A percentile compares a stretch with the other conserved stretches of the same genome.
These are phyloP conservation scores for Tubosaeta brunneosetosa DNA, from an alignment of 768 basidiomycete species.

Conservation along the genomic window DNA sequence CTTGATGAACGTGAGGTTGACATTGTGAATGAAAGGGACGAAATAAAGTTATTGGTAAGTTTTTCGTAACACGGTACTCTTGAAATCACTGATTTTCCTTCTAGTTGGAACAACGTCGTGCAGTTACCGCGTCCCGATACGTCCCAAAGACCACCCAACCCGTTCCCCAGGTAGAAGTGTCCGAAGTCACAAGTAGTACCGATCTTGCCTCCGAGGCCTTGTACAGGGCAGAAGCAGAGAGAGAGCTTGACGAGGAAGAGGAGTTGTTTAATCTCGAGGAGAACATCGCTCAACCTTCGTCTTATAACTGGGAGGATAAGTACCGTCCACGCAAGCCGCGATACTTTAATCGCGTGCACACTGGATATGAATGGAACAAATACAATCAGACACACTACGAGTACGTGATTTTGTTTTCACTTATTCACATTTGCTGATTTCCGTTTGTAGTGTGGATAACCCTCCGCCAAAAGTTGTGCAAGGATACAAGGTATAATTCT, in stretches of 20 bases:
- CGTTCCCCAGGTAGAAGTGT: constrained; percentile 50
- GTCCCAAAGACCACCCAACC: constrained; percentile 71
- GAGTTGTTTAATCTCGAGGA: constrained; percentile 94
- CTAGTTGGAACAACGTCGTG: constrained; percentile 69
- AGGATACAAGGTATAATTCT: constrained; percentile 76
- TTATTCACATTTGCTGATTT: constrained; percentile 6
- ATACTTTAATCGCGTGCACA: constrained; percentile 98
- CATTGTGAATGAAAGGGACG: constrained; percentile 66
- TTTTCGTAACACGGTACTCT: constrained; percentile 1
- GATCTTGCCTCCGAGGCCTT: constrained; percentile 87
- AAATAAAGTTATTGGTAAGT: constrained; percentile 59
- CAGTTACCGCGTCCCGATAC: constrained; percentile 81
- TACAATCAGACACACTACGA: constrained; percentile 99
- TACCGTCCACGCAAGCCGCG: constrained; percentile 95
- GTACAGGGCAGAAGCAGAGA: constrained; percentile 87
- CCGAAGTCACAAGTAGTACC: constrained; percentile 56
- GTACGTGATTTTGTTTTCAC: constrained; percentile 36
- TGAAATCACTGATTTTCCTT: constrained; percentile 3
- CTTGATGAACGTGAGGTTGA: constrained; percentile 80
- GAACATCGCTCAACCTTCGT: constrained; percentile 72
- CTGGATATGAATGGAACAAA: constrained; percentile 99
- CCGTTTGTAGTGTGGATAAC: constrained; percentile 76
- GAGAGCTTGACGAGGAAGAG: constrained; percentile 93
- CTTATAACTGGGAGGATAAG: constrained; percentile 99
- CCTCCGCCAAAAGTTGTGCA: constrained; percentile 99